Base-by-base conservation (phyloP, 1,284 basidiomycete genomes). In the Mycosarcoma maydis region DNA sequence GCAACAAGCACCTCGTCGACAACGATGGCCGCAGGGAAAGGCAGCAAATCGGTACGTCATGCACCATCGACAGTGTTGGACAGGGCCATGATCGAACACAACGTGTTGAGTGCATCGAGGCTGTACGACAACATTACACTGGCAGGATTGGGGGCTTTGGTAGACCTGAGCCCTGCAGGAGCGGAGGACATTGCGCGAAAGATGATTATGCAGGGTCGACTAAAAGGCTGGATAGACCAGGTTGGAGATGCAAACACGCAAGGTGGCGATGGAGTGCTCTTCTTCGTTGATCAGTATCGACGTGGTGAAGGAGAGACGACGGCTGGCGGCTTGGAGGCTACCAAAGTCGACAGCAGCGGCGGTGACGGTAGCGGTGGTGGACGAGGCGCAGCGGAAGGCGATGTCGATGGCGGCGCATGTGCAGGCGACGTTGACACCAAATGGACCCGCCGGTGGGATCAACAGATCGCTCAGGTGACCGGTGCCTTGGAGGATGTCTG, bases 81-180 rank as follows among this genome's bases (percentile, higher is more conserved):
- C 82, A 88, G 94, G 45, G 96, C 96, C 2, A 92, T 99, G 42
- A 92, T 98, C 88, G 95, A 98, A 81, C 96, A 99, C 84, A 99
- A 98, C 81, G 85, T 98, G 16, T 87, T 96, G 58, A 92, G 94
- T 10, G 93, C 92, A 77, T 95, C 92, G 2, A 92, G 93, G 80
- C 72, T 78, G 10, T 78, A 78, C 42, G 54, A 59, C 46, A 62
- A 65, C 40, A 73, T 78, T 56, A 72, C 73, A 7, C 37, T 78
- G 14, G 55, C 53, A n/a, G 76, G 73, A 13, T 54, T 76, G 16
- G 68, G 72, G 10, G 51, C 57, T 0, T 24, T 82, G 30, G 69
- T 76, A 4, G 64, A 73, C 40, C 56, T 80, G 27, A 69, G 64
- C 11, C 27, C 74, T 76, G 82, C 91, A 32, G 92, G 90, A 4